These are phyloP conservation scores for Phytophthora aleatoria DNA, from an alignment of 352 stramenopile genomes.

Conservation along the genomic window DNA sequence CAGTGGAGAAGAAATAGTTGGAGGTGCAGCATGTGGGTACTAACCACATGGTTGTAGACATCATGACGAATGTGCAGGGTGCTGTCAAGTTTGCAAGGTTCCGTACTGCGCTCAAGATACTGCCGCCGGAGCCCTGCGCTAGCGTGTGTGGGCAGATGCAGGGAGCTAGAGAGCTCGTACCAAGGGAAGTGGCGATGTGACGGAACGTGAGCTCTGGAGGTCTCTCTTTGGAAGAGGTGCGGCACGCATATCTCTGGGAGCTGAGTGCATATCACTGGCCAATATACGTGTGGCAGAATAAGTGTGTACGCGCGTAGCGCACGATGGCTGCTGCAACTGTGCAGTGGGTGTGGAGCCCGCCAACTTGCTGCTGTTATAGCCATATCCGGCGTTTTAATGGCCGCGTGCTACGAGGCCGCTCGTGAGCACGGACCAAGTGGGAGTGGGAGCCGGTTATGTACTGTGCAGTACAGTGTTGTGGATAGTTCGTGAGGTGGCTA, in stretches of 20 bases:
- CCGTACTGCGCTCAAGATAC: not conserved
- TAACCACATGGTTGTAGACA: slow-evolving; percentile 6
- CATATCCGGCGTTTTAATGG: no score
- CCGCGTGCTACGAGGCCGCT: no score
- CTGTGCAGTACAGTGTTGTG: no score
- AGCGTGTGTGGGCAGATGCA: not conserved
- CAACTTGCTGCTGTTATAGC: not conserved
- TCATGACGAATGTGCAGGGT: slow-evolving; percentile 2
- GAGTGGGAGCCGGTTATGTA: no score
- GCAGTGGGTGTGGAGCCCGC: not conserved
- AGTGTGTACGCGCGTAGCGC: no score
- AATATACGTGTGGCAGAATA: not conserved
- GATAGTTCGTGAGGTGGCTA: no score
- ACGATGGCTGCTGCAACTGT: not conserved
- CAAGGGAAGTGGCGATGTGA: not conserved
- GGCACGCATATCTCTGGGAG: not conserved
- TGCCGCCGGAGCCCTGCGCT: not conserved
- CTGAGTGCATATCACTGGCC: not conserved
- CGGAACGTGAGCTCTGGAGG: not conserved
- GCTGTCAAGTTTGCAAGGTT: not conserved
- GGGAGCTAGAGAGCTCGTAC: not conserved
- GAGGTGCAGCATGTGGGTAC: slow-evolving; percentile 3
- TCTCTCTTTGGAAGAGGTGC: not conserved
- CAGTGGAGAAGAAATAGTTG: not conserved
- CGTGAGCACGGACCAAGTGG: no score